Evolutionary conservation across 805 yeast species (phyloP).

Genomic region (Tetrapisispora namnaoensis): DNA sequence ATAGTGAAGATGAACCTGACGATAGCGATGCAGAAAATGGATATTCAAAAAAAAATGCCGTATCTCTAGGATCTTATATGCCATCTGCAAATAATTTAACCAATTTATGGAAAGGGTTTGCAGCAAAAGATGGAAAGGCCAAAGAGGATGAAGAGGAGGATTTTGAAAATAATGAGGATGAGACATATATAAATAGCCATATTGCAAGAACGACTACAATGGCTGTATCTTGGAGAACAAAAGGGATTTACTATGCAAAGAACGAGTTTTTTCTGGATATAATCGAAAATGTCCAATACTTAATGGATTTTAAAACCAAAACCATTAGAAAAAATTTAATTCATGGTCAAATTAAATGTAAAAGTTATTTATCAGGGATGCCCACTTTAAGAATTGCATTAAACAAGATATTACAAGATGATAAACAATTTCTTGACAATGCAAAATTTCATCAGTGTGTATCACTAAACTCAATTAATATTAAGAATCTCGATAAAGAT

Average conservation of each 20-base stretch:
- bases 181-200: slow-evolving; percentile 49
- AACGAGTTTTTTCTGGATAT: slow-evolving; percentile 88
- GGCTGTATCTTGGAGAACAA: slow-evolving; percentile 85
- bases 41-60: neutral
- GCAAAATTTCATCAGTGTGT: slow-evolving; percentile 86
- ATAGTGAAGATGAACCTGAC: slow-evolving; percentile 5
- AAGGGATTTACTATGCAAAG: slow-evolving; percentile 77
- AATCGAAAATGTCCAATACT: slow-evolving; percentile 60
- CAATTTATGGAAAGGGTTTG: slow-evolving; percentile 6
- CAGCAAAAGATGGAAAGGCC: neutral
- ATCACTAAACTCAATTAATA: slow-evolving; percentile 45
- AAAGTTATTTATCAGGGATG: slow-evolving; percentile 82
- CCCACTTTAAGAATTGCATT: slow-evolving; percentile 70
- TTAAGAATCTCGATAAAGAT: slow-evolving; percentile 2
- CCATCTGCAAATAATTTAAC: slow-evolving; percentile 3
- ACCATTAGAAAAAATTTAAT: slow-evolving; percentile 59
- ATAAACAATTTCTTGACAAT: slow-evolving; percentile 41
- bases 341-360: slow-evolving; percentile 61
- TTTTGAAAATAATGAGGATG: slow-evolving; percentile 4
- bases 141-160: slow-evolving; percentile 3
- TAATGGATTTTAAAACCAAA: slow-evolving; percentile 50
- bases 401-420: slow-evolving; percentile 50
- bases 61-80: slow-evolving; percentile 1
- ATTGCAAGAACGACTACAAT: slow-evolving; percentile 70
- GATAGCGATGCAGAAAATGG: slow-evolving; percentile 4